Evolutionary conservation across 176 grass and related monocot genomes (phyloP), one percentile per base, ranked within the genome.

Genomic region (Leersia perrieri): DNA sequence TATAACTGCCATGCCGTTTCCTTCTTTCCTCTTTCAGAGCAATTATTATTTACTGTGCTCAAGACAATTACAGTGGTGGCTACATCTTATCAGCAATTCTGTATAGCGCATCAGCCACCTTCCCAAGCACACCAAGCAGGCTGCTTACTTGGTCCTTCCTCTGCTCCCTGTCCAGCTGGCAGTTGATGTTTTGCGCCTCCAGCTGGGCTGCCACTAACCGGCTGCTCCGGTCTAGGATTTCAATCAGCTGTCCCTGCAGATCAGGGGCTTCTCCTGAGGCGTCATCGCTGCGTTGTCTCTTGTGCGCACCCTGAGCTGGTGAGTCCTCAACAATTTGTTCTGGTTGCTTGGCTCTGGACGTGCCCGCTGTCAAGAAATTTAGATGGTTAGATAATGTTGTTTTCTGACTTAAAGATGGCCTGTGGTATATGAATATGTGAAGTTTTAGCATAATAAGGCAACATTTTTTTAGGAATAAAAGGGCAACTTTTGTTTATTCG

Each of bases 1-100:
- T 58, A 68, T 61, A 81, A 28, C 60, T 28, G 30, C 11, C 8
- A 23, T 49, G 75, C 5, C 30, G 68, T 81, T 75, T 18, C 71
- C 30, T 34, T 57, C 15, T 15, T 67, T 29, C 42, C 60, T 60
- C 49, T 65, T 53, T 81, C 72, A 67, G 23, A 38, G 78, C 58
- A 44, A 62, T 85, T 82, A 62, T 85, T 82, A 82, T 73, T 86
- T 86, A 72, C 88, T 60, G 69, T 62, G 45, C 66, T 77, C 66
- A 67, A 51, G 72, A 73, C 33, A 38, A 67, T 31, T 60, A 65
- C 36, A 86, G 26, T 13, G 61, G 79, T 4, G 23, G 23, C 87
- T 99, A 99, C 66, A 99, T 72, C 81, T 96, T 96, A 66, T 99
- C 97, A 79, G 96, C 93, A 74, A 99, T 99, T 88, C 80, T 99